These are phyloP conservation scores for Cynara cardunculus DNA, from an alignment of 129 eudicot genomes.

Conservation along the genomic window DNA sequence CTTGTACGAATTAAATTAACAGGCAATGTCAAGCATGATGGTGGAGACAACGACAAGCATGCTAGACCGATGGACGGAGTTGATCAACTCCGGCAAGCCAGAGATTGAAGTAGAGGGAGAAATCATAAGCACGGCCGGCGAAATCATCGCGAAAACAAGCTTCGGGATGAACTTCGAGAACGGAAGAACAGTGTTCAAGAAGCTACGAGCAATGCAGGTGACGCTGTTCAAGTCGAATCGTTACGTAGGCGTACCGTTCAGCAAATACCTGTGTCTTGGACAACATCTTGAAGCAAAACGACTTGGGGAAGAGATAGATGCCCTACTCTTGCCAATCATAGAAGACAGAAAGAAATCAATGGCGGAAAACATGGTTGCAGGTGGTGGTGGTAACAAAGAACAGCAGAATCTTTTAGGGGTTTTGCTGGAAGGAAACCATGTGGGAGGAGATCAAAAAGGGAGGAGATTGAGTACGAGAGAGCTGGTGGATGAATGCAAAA, in stretches of 20 bases:
- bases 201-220: conserved; percentile 62
- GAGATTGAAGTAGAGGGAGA: conserved; percentile 82
- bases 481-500: conserved; percentile 89
- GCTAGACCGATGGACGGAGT: conserved; percentile 64
- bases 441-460: conserved; percentile 32
- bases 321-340: conserved; percentile 51
- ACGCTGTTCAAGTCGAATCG: conserved; percentile 67
- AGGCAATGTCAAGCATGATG: conserved; percentile 91
- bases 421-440: conserved; percentile 43
- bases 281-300: conserved; percentile 59
- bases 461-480: conserved; percentile 54
- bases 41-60: conserved; percentile 62
- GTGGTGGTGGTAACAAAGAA: conserved; percentile 5
- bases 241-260: conserved; percentile 80
- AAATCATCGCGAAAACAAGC: conserved; percentile 83
- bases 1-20: neutral
- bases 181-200: conserved; percentile 56
- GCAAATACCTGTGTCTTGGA: conserved; percentile 55
- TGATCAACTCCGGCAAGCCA: conserved; percentile 41
- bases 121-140: conserved; percentile 58
- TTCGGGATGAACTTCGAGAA: conserved; percentile 61
- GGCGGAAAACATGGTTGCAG: neutral
- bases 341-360: conserved; percentile 30
- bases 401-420: conserved; percentile 62
- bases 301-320: conserved; percentile 74